Percentiles rank a stretch among this genome's conserved stretches.
phyloP scores from a whole-genome alignment of 192 early-diverging fungal species.

The Podila epicladia region DNA sequence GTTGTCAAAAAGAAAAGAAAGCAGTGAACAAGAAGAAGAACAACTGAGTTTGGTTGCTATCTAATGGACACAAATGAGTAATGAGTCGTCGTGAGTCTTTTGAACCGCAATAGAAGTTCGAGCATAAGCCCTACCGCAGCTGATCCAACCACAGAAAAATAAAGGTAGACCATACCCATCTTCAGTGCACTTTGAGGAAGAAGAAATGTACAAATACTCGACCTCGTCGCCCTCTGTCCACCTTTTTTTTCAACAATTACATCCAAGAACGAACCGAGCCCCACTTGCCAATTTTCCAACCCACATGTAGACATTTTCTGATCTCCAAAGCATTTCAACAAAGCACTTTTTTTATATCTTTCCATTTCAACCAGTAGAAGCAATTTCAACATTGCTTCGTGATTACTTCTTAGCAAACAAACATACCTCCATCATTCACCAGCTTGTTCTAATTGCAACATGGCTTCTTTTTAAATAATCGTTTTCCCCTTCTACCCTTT shows the following conservation, averaged over 20 bases:
- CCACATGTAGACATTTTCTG: too few species aligned
- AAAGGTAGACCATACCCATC: neutral
- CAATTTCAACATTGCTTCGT: neutral
- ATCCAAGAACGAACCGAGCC: neutral
- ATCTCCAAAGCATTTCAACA: neutral
- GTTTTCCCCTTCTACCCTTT: too few species aligned
- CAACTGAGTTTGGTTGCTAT: neutral
- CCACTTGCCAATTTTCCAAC: neutral
- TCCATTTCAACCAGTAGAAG: neutral
- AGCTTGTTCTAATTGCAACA: too few species aligned
- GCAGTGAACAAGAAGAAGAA: neutral
- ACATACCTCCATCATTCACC: neutral
- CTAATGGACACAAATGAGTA: neutral
- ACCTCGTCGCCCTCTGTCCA: neutral
- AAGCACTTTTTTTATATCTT: neutral
- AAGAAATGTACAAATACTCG: constrained; percentile 2
- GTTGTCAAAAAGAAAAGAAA: neutral
- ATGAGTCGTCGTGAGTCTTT: constrained; percentile 45
- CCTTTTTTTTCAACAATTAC: neutral
- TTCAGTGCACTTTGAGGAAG: neutral
- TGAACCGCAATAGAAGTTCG: neutral
- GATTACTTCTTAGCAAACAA: neutral
- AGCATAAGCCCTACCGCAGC: constrained; percentile 25
- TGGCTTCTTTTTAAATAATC: too few species aligned
- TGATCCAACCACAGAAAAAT: neutral